These are phyloP conservation scores for Pichia norvegensis DNA, from an alignment of 1,139 yeast genomes.

Conservation along the genomic window DNA sequence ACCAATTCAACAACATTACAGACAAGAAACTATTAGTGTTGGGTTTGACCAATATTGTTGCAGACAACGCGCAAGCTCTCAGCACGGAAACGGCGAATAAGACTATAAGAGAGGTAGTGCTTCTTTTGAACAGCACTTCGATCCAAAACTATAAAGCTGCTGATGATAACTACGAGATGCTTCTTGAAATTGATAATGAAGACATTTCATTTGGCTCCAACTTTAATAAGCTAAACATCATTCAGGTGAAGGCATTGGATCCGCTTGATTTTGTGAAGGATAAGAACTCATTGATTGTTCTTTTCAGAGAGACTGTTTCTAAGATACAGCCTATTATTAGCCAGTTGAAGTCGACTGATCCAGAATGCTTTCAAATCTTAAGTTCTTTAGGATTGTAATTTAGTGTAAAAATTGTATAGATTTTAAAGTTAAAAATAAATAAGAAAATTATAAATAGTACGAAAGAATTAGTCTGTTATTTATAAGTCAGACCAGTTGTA, in stretches of 20 bases:
- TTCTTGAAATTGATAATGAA: constrained; percentile 53
- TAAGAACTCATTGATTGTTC: constrained; percentile 24
- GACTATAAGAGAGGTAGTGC: constrained; percentile 46
- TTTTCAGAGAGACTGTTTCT: constrained; percentile 25
- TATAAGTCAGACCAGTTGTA: neutral
- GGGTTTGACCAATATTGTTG: constrained; percentile 61
- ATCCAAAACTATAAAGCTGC: constrained; percentile 28
- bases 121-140: constrained; percentile 36
- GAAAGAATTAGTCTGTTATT: neutral
- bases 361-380: constrained; percentile 32
- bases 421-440: neutral
- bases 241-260: constrained; percentile 55
- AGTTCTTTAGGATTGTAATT: constrained; percentile 20
- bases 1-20: constrained; percentile 54
- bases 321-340: constrained; percentile 25
- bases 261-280: constrained; percentile 44
- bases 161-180: constrained; percentile 26
- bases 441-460: neutral
- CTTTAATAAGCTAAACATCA: constrained; percentile 64
- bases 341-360: constrained; percentile 17
- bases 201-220: constrained; percentile 76
- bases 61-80: constrained; percentile 27
- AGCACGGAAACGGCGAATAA: constrained; percentile 36
- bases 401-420: neutral
- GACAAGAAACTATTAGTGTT: constrained; percentile 72